Evolutionary conservation across 306 rosid genomes (phyloP).

Genomic region (Notholithocarpus densiflorus): DNA sequence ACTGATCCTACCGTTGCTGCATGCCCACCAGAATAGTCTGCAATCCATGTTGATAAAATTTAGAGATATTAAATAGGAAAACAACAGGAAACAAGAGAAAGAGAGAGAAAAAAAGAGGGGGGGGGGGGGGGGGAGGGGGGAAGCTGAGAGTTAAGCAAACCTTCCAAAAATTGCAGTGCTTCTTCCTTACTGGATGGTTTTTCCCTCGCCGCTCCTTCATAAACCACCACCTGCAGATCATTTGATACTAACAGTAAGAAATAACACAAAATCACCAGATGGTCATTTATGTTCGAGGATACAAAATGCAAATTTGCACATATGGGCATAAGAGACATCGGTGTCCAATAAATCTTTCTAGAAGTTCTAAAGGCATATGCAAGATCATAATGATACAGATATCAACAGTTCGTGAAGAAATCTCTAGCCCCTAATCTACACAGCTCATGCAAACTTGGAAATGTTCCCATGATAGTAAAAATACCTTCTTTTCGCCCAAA

Average conservation of each 20-base stretch:
- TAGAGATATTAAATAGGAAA: not conserved
- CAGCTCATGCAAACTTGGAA: not conserved
- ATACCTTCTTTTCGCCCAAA: no score
- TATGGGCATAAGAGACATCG: not conserved
- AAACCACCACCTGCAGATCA: constrained; percentile 96
- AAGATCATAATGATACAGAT: not conserved
- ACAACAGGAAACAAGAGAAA: not conserved
- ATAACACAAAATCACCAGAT: constrained; percentile 42
- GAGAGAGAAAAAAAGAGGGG: fast-evolving
- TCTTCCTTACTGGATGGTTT: constrained; percentile 89
- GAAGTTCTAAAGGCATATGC: not conserved
- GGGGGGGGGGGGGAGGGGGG: no score
- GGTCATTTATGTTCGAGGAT: constrained; percentile 58
- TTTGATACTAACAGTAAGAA: constrained; percentile 44
- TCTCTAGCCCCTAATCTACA: not conserved
- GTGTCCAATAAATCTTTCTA: not conserved
- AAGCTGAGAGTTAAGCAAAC: constrained; percentile 26
- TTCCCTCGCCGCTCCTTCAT: constrained; percentile 83
- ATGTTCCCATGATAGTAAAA: not conserved
- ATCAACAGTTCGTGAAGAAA: not conserved
- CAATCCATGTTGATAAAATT: constrained; percentile 13
- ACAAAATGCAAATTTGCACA: constrained; percentile 10
- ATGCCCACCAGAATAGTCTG: constrained; percentile 80
- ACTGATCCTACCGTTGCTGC: constrained; percentile 93
- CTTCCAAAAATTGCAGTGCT: constrained; percentile 81